These are phyloP conservation scores for Nicotiana tomentosiformis DNA, from an alignment of 257 asterid genomes.

Conservation along the genomic window DNA sequence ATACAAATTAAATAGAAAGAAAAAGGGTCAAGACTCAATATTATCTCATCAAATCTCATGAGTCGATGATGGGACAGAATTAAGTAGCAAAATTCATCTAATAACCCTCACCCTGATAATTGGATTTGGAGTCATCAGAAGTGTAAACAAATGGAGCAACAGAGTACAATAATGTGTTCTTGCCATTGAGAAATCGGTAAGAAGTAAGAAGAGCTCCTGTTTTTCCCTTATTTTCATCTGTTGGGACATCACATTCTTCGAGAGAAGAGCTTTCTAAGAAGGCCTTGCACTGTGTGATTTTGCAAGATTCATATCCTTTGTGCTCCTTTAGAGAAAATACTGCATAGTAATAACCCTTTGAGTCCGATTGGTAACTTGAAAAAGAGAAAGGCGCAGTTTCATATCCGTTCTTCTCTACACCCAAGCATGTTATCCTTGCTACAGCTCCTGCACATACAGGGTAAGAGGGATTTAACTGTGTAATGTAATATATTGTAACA, in stretches of 20 bases:
- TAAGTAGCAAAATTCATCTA: neutral
- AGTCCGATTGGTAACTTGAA: conserved; percentile 36
- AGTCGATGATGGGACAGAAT: neutral
- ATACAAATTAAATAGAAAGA: neutral
- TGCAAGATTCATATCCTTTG: conserved; percentile 19
- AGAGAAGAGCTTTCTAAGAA: conserved; percentile 43
- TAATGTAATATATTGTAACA: too few relatives aligned
- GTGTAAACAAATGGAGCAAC: conserved; percentile 37
- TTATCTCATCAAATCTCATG: neutral
- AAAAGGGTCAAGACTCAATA: neutral
- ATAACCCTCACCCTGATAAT: neutral
- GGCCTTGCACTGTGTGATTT: conserved; percentile 40
- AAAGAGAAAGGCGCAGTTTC: conserved; percentile 54
- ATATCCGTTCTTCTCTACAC: conserved; percentile 39
- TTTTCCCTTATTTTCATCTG: conserved; percentile 25
- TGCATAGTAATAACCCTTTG: conserved; percentile 49
- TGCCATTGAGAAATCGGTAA: conserved; percentile 27
- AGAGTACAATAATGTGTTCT: conserved; percentile 30
- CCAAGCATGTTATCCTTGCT: conserved; percentile 47
- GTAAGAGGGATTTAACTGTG: neutral
- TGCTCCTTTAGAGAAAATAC: conserved; percentile 28
- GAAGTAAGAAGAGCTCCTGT: conserved; percentile 31
- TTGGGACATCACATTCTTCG: conserved; percentile 25
- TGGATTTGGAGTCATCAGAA: neutral
- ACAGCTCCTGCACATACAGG: conserved; percentile 26